These are phyloP conservation scores for Aspergillus thermomutatus DNA, from an alignment of 2,329 filamentous ascomycete species.

Conservation along the genomic window DNA sequence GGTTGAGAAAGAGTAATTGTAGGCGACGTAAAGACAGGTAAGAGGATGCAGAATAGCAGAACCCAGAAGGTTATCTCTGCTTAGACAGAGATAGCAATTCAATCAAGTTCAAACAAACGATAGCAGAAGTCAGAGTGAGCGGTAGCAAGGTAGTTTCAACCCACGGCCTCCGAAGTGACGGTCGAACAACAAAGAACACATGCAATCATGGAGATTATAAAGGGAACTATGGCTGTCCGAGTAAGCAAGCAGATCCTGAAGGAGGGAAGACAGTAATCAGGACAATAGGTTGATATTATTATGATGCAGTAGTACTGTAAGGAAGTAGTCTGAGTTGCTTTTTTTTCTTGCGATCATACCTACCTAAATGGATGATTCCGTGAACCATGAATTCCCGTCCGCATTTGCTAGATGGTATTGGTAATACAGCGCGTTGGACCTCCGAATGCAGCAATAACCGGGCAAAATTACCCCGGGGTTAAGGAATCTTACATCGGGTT, in stretches of 20 bases:
- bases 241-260: slow-evolving; percentile 5
- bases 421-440: background rate
- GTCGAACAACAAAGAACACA: slow-evolving; percentile 14
- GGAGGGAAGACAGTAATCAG: background rate
- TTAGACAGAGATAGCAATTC: slow-evolving; percentile 1
- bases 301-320: background rate
- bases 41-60: slow-evolving; percentile 4
- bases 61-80: background rate
- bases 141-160: slow-evolving; percentile 12
- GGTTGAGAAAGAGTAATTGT: slow-evolving; percentile 11
- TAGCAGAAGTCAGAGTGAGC: background rate
- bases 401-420: background rate
- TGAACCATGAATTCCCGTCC: background rate
- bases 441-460: background rate
- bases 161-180: slow-evolving; percentile 14
- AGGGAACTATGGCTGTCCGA: background rate
- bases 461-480: background rate
- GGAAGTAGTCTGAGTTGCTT: background rate
- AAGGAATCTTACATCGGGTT: background rate
- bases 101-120: background rate
- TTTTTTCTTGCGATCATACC: background rate
- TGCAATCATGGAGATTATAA: slow-evolving; percentile 17
- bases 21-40: slow-evolving; percentile 7
- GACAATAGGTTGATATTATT: slow-evolving; percentile 1
- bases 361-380: background rate